Base-by-base conservation (phyloP, 768 basidiomycete genomes). In the Mycena filopes region DNA sequence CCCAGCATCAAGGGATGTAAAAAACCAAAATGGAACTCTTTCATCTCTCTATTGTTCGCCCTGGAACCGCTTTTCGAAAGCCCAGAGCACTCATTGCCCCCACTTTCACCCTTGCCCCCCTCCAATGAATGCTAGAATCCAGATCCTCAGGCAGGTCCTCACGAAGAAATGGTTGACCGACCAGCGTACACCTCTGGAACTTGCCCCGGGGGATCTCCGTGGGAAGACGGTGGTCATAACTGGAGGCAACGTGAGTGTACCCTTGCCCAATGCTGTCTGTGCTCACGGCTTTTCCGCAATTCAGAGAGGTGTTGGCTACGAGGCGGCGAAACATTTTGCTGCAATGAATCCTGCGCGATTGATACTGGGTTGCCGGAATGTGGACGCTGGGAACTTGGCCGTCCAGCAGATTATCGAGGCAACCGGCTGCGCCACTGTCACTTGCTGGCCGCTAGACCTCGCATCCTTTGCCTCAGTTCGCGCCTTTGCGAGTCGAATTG, bases 211-310 rank as follows among this genome's bases (percentile, higher is more conserved):
- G 16, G 36, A 53, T 25, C 23, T 53, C 2, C 51, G 12, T 13
- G 51, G 51, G 12, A 38, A 53, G 51, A 38, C 51, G 11, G 51
- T 53, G 51, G 51, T 38, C 12, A 40, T 53, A 21, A 53, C 51
- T 13, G 51, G 51, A 40, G 7, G n/a, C 2, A 53, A 53, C 40
- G 51, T 40, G 23, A 15, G 51, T 38, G 2, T 40, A 7, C 21
- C 2, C 3, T 38, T 36, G 7, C 10, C 3, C 12, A 38, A 12
- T 40, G 2, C 18, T 21, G 6, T 23, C 11, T 38, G 25, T 11
- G 25, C 11, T 23, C 1, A 12, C 18, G 6, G 21, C 2, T 25
- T 38, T 11, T 8, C 38, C 13, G 38, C 51, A 21, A 16, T 3
- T 38, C 23, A 53, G 51, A 38, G 51, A 26, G 51, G 51, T 21